Evolutionary conservation across 2,329 filamentous ascomycete species (phyloP), one percentile per base, ranked within the genome.

Genomic region (Venturia aucupariae): DNA sequence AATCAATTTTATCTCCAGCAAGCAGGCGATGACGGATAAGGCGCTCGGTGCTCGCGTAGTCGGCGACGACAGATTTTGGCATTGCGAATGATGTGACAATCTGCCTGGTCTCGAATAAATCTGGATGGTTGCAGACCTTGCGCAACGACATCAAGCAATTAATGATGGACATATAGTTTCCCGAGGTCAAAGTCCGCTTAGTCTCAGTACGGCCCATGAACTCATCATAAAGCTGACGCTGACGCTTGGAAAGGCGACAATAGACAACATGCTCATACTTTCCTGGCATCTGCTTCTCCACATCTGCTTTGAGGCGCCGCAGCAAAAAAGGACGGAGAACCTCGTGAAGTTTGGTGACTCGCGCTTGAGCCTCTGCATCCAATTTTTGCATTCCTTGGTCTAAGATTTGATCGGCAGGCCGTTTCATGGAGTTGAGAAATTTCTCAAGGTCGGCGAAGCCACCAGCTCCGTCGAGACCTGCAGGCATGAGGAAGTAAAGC

Each of bases 201-300:
- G 94, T 97, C 70, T 96, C 91, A 3, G 89, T 88, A 64, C 92
- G 87, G 41, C 90, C 91, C 78, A 99, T 86, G 75, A 97, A 99
- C 1, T 93, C 93, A 76, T 99, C 94, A 71, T 99, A 99, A 10
- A 99, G 80, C 75, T 96, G 94, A 54, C 94, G 86, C 73, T 99
- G 94, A 30, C 94, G 87, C 74, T 97, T 97, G 7, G 93, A 97
- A 4, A 99, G 81, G 55, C 93, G 89, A 75, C 94, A 99, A 71
- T 96, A 92, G 68, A 97, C 90, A 24, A 99, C 92, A 72, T 97
- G 92, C 75, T 99, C 95, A 72, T 96, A 96, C 75, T 99, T 99
- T 67, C 86, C 92, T 0, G 95, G 94, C 90, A 99, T 96, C 74
- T 99, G 94, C 78, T 97, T 97, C 78, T 99, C 95, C 6, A 99